Conservation (phyloP, 345 rosid genomes). For the Gossypium stocksii region DNA sequence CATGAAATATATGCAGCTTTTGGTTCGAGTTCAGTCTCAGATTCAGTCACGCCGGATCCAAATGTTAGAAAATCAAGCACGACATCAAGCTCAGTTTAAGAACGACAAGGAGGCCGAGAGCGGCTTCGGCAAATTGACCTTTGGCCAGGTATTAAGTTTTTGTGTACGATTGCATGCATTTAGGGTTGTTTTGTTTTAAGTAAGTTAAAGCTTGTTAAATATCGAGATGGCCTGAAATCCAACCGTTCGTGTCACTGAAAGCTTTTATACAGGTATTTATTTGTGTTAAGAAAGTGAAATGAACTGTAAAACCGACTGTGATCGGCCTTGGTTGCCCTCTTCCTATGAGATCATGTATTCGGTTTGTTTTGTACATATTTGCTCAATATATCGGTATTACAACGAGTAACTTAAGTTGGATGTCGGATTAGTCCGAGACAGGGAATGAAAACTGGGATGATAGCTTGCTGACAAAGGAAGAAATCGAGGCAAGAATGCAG, state of each 20-base stretch:
- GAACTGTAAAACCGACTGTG: too few species aligned
- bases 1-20: constrained; percentile 88
- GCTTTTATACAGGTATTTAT: too few species aligned
- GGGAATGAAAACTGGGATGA: constrained; percentile 76
- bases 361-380: neutral
- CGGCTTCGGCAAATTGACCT: constrained; percentile 53
- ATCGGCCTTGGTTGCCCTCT: too few species aligned
- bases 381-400: neutral
- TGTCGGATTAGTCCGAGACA: constrained; percentile 53
- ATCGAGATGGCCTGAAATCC: neutral
- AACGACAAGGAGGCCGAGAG: constrained; percentile 50
- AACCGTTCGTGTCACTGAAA: too few species aligned
- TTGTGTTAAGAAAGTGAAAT: too few species aligned
- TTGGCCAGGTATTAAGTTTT: constrained; percentile 39
- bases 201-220: neutral
- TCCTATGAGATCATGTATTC: neutral
- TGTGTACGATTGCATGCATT: neutral
- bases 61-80: constrained; percentile 77
- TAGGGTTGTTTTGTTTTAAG: neutral
- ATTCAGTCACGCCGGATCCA: constrained; percentile 90
- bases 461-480: constrained; percentile 70
- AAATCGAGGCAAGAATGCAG: constrained; percentile 67
- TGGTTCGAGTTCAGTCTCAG: constrained; percentile 91
- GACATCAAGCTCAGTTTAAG: constrained; percentile 44
- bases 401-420: constrained; percentile 13